Percentiles rank a stretch among this genome's conserved stretches.
Conservation (phyloP, 345 rosid species). For the Gynandropsis gynandra region DNA sequence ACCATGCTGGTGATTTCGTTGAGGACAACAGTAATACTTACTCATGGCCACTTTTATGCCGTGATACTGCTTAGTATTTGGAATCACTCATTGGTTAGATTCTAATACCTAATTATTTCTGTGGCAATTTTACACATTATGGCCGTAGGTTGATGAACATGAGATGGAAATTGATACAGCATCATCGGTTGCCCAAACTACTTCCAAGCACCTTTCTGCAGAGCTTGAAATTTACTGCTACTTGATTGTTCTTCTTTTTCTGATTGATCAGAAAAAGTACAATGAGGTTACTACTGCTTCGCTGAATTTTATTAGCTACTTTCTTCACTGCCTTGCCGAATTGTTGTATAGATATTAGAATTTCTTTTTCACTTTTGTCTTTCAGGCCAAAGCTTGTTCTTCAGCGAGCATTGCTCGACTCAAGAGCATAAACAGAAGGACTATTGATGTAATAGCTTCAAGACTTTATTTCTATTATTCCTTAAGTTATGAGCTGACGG, state of each 20-base stretch:
- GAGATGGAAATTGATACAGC: constrained; percentile 92
- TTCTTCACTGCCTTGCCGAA: background rate
- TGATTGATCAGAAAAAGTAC: constrained; percentile 72
- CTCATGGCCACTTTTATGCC: background rate
- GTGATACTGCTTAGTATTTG: too few relatives aligned
- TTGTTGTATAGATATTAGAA: background rate
- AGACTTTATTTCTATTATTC: constrained; percentile 79
- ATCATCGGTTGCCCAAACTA: constrained; percentile 41
- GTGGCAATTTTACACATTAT: background rate
- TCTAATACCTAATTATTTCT: too few relatives aligned
- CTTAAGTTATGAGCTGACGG: constrained; percentile 73
- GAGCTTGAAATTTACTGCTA: constrained; percentile 74
- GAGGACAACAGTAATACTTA: too few relatives aligned
- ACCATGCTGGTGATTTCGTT: too few relatives aligned
- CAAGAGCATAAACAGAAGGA: constrained; percentile 69
- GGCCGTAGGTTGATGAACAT: constrained; percentile 54
- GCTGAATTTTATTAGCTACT: background rate
- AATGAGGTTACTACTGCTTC: constrained; percentile 37
- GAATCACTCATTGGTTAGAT: too few relatives aligned
- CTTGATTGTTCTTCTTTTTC: constrained; percentile 62
- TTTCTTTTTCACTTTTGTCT: constrained; percentile 13
- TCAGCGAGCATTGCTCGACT: constrained; percentile 66
- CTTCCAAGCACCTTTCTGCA: constrained; percentile 47
- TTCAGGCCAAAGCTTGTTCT: constrained; percentile 85
- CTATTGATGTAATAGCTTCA: constrained; percentile 76